Evolutionary conservation across 164 flowering plant species (phyloP).

Genomic region (Macadamia integrifolia): DNA sequence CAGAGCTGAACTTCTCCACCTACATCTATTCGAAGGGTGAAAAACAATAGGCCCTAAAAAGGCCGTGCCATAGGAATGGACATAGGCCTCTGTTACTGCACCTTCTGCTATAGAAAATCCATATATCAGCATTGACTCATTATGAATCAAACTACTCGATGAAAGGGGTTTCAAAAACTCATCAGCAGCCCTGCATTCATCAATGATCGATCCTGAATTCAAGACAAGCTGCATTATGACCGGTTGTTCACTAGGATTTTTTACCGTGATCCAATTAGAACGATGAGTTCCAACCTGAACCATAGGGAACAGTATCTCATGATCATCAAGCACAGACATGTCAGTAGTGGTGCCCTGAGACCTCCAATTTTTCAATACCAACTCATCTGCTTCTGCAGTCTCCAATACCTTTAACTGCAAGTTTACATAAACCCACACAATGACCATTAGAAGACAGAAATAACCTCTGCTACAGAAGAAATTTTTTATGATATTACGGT

Average conservation of each 20-base stretch:
- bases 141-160: slow-evolving; percentile 25
- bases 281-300: slow-evolving; percentile 53
- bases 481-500: too few relatives aligned
- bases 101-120: slow-evolving; percentile 59
- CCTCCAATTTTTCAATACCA: slow-evolving; percentile 58
- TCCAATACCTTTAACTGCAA: slow-evolving; percentile 32
- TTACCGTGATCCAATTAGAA: slow-evolving; percentile 60
- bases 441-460: background rate
- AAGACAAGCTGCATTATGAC: slow-evolving; percentile 75
- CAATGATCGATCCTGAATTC: slow-evolving; percentile 56
- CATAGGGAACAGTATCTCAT: slow-evolving; percentile 53
- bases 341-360: slow-evolving; percentile 47
- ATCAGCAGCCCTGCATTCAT: slow-evolving; percentile 43
- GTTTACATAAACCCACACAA: slow-evolving; percentile 5
- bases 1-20: slow-evolving; percentile 71
- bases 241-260: slow-evolving; percentile 66
- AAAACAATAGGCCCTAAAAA: slow-evolving; percentile 70
- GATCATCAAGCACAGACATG: slow-evolving; percentile 60
- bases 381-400: slow-evolving; percentile 49
- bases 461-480: background rate
- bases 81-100: slow-evolving; percentile 58
- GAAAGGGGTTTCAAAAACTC: slow-evolving; percentile 27
- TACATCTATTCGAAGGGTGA: slow-evolving; percentile 62
- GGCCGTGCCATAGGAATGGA: slow-evolving; percentile 61
- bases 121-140: slow-evolving; percentile 27